These are phyloP conservation scores for Alternaria atra DNA, from an alignment of 2,329 filamentous ascomycete genomes.

Conservation along the genomic window DNA sequence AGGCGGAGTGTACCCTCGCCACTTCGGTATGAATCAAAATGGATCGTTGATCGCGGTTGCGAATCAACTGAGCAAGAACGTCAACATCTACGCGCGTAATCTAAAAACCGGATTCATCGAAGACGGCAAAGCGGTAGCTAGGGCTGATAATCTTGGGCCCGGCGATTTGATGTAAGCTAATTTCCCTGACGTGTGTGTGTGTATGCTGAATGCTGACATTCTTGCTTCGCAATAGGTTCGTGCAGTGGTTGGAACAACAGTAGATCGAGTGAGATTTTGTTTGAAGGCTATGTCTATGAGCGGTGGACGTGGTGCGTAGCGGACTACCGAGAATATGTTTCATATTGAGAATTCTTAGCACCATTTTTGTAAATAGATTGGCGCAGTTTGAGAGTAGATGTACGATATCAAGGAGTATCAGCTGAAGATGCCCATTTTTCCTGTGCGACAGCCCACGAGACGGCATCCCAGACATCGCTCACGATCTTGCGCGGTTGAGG, in stretches of 20 bases:
- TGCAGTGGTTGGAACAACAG: slow-evolving; percentile 11
- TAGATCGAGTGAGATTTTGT: not conserved
- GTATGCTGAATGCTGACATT: not conserved
- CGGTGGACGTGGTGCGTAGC: not conserved
- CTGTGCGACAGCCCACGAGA: slow-evolving; percentile 74
- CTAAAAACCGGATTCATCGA: slow-evolving; percentile 67
- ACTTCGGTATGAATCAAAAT: slow-evolving; percentile 71
- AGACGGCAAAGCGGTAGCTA: slow-evolving; percentile 49
- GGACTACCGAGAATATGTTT: not conserved
- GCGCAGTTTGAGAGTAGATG: not conserved
- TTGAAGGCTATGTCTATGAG: not conserved
- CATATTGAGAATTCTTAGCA: not conserved
- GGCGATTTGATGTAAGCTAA: slow-evolving; percentile 36
- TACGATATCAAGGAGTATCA: not conserved
- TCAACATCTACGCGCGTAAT: slow-evolving; percentile 70
- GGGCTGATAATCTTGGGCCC: slow-evolving; percentile 25
- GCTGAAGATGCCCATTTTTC: slow-evolving; percentile 53
- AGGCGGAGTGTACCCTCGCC: slow-evolving; percentile 71
- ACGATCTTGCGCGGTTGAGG: slow-evolving; percentile 72
- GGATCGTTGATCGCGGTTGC: slow-evolving; percentile 72
- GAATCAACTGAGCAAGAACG: slow-evolving; percentile 67
- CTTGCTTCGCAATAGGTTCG: slow-evolving; percentile 2
- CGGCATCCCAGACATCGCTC: slow-evolving; percentile 78
- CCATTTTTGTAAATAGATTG: slow-evolving; percentile 1
- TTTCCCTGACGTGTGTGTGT: not conserved